Conservation (phyloP, 2,329 filamentous ascomycete genomes). For the Lachnellula hyalina region DNA sequence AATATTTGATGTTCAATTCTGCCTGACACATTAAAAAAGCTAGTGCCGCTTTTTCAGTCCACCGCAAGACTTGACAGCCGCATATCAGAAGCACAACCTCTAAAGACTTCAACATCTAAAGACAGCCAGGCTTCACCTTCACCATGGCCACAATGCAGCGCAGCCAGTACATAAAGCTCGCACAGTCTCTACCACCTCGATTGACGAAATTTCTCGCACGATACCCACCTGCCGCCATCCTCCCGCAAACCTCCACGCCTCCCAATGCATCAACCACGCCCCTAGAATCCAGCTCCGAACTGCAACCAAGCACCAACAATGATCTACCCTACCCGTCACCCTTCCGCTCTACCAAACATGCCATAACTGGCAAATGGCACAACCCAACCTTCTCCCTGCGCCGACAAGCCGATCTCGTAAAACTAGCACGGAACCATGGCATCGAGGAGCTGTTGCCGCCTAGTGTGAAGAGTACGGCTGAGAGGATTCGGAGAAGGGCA, state of each 20-base stretch:
- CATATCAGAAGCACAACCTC: background rate
- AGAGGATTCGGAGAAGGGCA: slow-evolving; percentile 63
- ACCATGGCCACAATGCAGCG: slow-evolving; percentile 17
- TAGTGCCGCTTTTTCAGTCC: background rate
- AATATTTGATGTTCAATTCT: background rate
- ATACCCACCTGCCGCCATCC: slow-evolving; percentile 69
- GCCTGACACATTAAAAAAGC: background rate
- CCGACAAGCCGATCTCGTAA: slow-evolving; percentile 85
- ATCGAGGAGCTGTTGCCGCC: slow-evolving; percentile 76
- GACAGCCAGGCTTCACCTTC: slow-evolving; percentile 4
- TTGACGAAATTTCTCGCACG: slow-evolving; percentile 84
- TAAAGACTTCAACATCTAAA: slow-evolving; percentile 1
- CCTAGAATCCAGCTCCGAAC: slow-evolving; percentile 18
- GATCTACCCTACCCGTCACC: slow-evolving; percentile 53
- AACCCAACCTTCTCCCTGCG: slow-evolving; percentile 78
- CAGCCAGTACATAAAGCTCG: slow-evolving; percentile 43
- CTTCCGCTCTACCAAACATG: slow-evolving; percentile 75
- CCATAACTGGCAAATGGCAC: slow-evolving; percentile 75
- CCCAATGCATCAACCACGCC: slow-evolving; percentile 7
- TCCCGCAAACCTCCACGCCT: slow-evolving; percentile 34
- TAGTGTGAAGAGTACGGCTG: slow-evolving; percentile 69
- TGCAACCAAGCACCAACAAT: slow-evolving; percentile 29
- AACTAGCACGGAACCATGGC: slow-evolving; percentile 72
- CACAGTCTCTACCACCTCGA: slow-evolving; percentile 67
- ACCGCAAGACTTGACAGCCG: background rate